Percentiles rank a stretch among this genome's conserved stretches.
Conservation (phyloP, 768 basidiomycete species). For the Chalciporus sphaerocephalus region DNA sequence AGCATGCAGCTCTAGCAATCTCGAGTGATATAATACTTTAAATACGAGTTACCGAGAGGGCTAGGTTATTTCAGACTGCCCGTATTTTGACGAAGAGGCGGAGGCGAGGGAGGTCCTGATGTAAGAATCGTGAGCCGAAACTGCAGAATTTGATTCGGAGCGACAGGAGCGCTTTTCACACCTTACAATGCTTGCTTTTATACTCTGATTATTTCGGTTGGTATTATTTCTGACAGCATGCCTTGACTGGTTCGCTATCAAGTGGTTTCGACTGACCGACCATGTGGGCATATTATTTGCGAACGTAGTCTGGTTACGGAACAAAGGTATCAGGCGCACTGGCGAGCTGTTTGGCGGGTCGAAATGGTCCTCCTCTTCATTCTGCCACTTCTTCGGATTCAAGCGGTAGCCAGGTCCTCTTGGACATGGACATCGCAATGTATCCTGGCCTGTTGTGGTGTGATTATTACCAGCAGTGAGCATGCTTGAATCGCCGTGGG, state of each 20-base stretch:
- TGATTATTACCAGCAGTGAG: neutral
- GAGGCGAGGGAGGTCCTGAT: conserved; percentile 2
- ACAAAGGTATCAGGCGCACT: neutral
- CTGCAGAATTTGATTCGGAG: neutral
- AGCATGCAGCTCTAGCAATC: conserved; percentile 15
- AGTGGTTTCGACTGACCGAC: neutral
- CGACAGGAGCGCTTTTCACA: neutral
- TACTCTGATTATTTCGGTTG: neutral
- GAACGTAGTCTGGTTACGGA: too few relatives aligned
- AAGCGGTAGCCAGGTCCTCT: neutral
- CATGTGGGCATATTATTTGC: too few relatives aligned
- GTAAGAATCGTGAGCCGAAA: neutral
- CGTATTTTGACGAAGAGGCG: conserved; percentile 8
- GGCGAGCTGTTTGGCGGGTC: neutral
- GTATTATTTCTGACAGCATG: neutral
- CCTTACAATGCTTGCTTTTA: conserved; percentile 1
- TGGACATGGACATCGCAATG: neutral
- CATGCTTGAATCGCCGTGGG: neutral
- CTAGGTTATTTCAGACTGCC: conserved; percentile 12
- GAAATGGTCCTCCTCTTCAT: neutral
- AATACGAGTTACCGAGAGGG: neutral
- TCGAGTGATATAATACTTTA: conserved; percentile 1
- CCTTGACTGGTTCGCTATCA: neutral
- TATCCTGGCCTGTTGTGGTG: neutral
- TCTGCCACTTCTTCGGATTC: neutral